Base-by-base conservation (phyloP, 345 rosid species). In the Triadica sebifera region DNA sequence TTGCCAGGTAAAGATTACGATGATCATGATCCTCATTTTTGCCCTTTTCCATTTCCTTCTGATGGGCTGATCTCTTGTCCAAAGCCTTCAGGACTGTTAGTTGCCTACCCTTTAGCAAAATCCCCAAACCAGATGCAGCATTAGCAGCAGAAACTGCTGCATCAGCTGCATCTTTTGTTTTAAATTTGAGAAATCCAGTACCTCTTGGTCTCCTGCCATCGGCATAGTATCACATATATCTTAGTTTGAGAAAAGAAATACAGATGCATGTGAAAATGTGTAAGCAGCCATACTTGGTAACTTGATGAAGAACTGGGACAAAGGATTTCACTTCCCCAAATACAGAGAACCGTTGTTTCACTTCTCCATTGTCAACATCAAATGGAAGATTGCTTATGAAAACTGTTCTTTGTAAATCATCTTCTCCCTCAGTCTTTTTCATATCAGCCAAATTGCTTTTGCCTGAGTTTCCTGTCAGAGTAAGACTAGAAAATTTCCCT, bases 301-400 rank as follows among this genome's bases (percentile, higher is more conserved):
- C 85, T 68, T 81, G 88, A 82, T 94, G 93, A 71, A 92, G 93
- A 80, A 94, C 98, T 0, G 91, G 97, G 66, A 81, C 47, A 75
- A 89, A 89, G 29, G 91, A 91, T 70, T 79, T 84, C 86, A 91
- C 90, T 78, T 86, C 85, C 71, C 98, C 98, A 84, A 86, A 92
- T 66, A 60, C 87, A 65, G 91, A 74, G 81, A 94, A 94, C 50
- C 92, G 81, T 75, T 89, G 90, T 82, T 77, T 89, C 71, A 94
- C 93, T 80, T 94, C 98, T 66, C 81, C 91, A 67, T 75, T 79
- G 24, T 76, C 87, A 74, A 84, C 78, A 61, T 90, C 97, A 78
- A 89, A 94, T n/a, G 97, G 97, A 76, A 94, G 85, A 84, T 91
- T 92, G 87, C 85, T 86, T 69, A 92, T 83, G 74, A 94, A 94